Evolutionary conservation across 441 rosid genomes (phyloP).

Genomic region (Arabidopsis hybrid): DNA sequence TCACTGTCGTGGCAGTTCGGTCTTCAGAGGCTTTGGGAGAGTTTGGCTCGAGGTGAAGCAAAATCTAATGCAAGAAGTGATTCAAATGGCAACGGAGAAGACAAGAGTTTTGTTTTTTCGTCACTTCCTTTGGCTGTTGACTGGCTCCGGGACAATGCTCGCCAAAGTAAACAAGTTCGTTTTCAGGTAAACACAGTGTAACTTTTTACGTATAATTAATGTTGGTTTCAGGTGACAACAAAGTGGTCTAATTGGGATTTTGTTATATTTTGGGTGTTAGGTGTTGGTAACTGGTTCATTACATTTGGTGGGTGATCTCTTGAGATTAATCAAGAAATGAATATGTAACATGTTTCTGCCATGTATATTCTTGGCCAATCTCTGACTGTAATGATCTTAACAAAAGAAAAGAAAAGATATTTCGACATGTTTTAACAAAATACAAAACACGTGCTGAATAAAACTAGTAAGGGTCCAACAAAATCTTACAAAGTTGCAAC

Average conservation of each 20-base stretch:
- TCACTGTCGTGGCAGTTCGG: slow-evolving; percentile 77
- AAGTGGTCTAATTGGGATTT: slow-evolving; percentile 13
- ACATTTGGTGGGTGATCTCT: slow-evolving; percentile 47
- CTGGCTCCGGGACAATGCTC: slow-evolving; percentile 81
- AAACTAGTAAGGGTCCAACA: neutral
- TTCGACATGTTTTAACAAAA: neutral
- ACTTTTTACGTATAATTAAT: neutral
- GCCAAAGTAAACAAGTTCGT: slow-evolving; percentile 61
- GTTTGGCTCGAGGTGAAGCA: slow-evolving; percentile 60
- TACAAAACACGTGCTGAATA: slow-evolving; percentile 14
- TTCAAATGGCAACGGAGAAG: slow-evolving; percentile 50
- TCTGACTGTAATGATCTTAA: neutral
- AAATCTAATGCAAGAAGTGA: slow-evolving; percentile 58
- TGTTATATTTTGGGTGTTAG: slow-evolving; percentile 26
- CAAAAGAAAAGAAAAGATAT: neutral
- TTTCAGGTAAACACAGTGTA: slow-evolving; percentile 61
- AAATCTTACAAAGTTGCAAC: slow-evolving; percentile 9
- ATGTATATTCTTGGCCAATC: neutral
- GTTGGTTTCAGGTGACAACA: neutral
- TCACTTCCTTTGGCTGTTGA: slow-evolving; percentile 87
- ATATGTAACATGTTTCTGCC: neutral
- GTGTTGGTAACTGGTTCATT: slow-evolving; percentile 46
- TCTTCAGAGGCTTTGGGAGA: slow-evolving; percentile 87
- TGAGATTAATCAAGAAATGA: slow-evolving; percentile 39
- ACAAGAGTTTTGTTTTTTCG: slow-evolving; percentile 77